A percentile compares a stretch with the other conserved stretches of the same genome.
phyloP scores from a whole-genome alignment of 129 eudicot genomes.

The Oenanthe sinensis region DNA sequence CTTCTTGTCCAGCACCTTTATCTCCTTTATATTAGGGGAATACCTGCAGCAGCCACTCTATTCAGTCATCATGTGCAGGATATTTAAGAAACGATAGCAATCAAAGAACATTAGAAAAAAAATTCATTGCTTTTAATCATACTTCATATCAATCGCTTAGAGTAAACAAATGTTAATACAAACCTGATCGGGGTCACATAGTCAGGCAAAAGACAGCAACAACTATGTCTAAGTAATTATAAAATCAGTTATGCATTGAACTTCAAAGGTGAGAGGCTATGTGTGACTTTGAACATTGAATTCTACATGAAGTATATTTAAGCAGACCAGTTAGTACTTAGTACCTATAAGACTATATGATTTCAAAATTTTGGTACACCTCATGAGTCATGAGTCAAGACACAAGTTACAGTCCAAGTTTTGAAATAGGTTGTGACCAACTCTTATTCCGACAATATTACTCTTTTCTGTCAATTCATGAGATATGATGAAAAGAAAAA shows the following conservation, averaged over 20 bases:
- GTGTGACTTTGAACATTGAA: background rate
- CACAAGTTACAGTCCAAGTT: background rate
- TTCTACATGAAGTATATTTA: background rate
- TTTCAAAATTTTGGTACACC: background rate
- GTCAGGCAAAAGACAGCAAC: background rate
- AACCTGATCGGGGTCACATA: background rate
- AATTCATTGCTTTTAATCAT: background rate
- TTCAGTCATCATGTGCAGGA: conserved; percentile 2
- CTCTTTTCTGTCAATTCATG: background rate
- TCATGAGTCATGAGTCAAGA: background rate
- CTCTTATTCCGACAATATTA: background rate
- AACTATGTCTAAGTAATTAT: background rate
- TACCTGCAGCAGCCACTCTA: conserved; percentile 47
- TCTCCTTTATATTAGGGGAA: conserved; percentile 90
- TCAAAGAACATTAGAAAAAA: background rate
- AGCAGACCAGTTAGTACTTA: background rate
- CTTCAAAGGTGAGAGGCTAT: background rate
- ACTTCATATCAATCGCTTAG: background rate
- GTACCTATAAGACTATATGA: background rate
- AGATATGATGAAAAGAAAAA: background rate
- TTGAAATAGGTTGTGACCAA: background rate
- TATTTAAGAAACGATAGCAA: background rate
- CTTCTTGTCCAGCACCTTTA: conserved; percentile 88
- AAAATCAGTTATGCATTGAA: background rate
- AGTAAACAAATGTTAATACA: background rate